A percentile compares a stretch with the other conserved stretches of the same genome.
These are phyloP conservation scores for Heritiera littoralis DNA, from an alignment of 345 rosid genomes.

Conservation along the genomic window DNA sequence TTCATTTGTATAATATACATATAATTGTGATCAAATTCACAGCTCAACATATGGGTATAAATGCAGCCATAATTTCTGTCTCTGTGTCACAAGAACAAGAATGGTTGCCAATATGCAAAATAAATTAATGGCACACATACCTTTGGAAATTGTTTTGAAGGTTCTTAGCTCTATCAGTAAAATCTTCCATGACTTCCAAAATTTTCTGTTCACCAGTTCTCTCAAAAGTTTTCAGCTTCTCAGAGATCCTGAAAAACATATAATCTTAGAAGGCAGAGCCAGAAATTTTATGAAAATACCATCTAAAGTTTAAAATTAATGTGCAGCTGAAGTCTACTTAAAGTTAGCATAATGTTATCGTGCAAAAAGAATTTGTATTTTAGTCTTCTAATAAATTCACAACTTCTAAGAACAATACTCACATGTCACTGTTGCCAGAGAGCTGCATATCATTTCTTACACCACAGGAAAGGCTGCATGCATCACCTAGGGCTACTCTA, in stretches of 20 bases:
- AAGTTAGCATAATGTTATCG: neutral
- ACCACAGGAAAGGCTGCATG: slow-evolving; percentile 40
- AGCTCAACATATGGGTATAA: neutral
- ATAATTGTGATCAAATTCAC: neutral
- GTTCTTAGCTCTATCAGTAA: slow-evolving; percentile 49
- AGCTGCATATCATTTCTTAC: slow-evolving; percentile 24
- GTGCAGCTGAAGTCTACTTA: neutral
- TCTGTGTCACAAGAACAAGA: neutral
- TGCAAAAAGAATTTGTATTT: neutral
- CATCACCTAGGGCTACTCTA: slow-evolving; percentile 61
- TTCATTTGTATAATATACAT: neutral
- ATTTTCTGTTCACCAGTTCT: slow-evolving; percentile 24
- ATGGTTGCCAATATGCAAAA: neutral
- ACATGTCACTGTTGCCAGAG: slow-evolving; percentile 36
- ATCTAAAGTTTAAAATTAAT: neutral
- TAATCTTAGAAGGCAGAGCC: neutral
- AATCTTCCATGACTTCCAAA: slow-evolving; percentile 41
- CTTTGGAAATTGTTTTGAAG: slow-evolving; percentile 57
- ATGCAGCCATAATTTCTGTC: neutral
- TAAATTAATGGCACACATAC: slow-evolving; percentile 33
- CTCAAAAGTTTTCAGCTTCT: slow-evolving; percentile 31
- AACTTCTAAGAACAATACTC: slow-evolving; percentile 26
- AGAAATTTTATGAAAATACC: neutral
- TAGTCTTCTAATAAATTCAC: neutral
- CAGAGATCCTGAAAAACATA: slow-evolving; percentile 37